Conservation (phyloP, 2,329 filamentous ascomycete genomes). For the Neocatenulostroma microsporum region DNA sequence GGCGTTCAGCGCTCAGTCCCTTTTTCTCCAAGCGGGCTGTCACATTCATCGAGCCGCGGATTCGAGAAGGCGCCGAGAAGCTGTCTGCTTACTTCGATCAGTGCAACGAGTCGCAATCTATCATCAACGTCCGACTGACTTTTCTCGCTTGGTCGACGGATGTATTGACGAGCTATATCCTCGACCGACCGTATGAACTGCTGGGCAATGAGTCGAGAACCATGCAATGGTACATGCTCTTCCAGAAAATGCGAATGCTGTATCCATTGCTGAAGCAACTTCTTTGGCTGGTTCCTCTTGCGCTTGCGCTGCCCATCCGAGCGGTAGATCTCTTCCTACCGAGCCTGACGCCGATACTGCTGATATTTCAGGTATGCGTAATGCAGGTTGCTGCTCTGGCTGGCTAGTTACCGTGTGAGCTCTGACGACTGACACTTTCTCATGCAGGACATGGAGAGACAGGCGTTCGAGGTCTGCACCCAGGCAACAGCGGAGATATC, state of each 20-base stretch:
- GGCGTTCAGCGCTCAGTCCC: not conserved
- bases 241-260: not conserved
- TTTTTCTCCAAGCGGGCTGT: not conserved
- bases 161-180: not conserved
- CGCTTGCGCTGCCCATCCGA: not conserved
- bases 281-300: not conserved
- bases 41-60: not conserved
- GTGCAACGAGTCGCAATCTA: not conserved
- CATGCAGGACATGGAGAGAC: not conserved
- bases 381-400: too few relatives aligned
- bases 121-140: not conserved
- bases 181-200: not conserved
- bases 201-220: not conserved
- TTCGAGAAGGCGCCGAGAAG: not conserved
- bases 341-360: not conserved
- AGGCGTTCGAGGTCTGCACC: not conserved
- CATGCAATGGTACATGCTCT: not conserved
- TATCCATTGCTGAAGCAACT: not conserved
- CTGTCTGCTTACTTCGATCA: not conserved
- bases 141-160: not conserved
- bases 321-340: not conserved
- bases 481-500: not conserved
- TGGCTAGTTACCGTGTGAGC: too few relatives aligned
- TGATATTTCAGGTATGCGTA: not conserved
- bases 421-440: not conserved